Evolutionary conservation across 148 eudicot genomes (phyloP).

Genomic region (Hydrangea macrophylla): DNA sequence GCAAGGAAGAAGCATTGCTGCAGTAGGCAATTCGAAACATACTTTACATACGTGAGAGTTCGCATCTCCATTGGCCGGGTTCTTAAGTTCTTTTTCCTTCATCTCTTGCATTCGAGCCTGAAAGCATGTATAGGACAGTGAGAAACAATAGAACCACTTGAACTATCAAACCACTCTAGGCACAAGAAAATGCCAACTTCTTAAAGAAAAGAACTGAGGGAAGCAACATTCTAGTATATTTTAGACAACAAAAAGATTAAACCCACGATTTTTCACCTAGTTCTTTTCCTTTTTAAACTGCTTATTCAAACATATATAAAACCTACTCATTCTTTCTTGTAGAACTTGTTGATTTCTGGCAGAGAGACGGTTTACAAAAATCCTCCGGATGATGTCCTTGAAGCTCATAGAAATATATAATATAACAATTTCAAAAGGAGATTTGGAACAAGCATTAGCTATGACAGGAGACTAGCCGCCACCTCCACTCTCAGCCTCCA

Average conservation of each 20-base stretch:
- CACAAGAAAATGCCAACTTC: neutral
- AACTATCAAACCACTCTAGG: neutral
- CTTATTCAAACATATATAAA: no score
- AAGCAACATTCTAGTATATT: neutral
- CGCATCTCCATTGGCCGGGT: conserved; percentile 57
- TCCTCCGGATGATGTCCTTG: neutral
- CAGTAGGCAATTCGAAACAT: conserved; percentile 78
- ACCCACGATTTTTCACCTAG: no score
- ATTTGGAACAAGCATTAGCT: neutral
- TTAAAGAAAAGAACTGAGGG: neutral
- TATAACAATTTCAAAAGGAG: neutral
- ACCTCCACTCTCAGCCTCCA: no score
- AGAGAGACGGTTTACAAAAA: neutral
- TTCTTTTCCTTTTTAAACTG: no score
- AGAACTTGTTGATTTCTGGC: no score
- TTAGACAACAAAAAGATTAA: no score
- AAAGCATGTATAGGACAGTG: conserved; percentile 1
- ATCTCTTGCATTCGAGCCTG: conserved; percentile 99
- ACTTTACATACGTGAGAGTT: conserved; percentile 95
- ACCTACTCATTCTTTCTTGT: no score
- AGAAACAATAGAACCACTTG: neutral
- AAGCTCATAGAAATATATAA: neutral
- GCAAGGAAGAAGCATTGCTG: conserved; percentile 93
- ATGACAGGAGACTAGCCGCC: neutral
- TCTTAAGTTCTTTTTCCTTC: conserved; percentile 85